Conservation (phyloP, 495 filamentous ascomycete species). For the Aspergillus cavernicola region DNA sequence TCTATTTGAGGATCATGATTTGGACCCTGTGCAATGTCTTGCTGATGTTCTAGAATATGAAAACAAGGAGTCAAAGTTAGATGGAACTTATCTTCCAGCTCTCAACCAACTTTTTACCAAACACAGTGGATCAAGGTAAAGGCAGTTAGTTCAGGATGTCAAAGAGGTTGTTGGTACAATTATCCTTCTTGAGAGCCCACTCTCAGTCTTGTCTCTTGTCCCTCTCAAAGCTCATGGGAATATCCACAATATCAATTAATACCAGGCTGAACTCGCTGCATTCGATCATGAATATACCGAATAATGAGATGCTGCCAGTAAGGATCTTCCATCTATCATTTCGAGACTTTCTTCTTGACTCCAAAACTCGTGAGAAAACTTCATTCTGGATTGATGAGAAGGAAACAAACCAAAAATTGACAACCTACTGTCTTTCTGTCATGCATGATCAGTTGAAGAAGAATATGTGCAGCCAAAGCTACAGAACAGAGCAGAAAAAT, state of each 20-base stretch:
- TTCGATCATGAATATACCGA: conserved; percentile 23
- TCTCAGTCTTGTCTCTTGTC: conserved; percentile 7
- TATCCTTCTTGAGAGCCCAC: conserved; percentile 20
- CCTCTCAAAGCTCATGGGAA: conserved; percentile 13
- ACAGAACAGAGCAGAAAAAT: neutral
- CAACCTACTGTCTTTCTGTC: conserved; percentile 3
- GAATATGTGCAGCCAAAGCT: conserved; percentile 31
- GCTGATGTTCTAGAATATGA: conserved; percentile 10
- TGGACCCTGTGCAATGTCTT: conserved; percentile 14
- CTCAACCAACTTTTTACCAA: conserved; percentile 15
- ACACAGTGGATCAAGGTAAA: neutral
- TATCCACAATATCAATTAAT: neutral
- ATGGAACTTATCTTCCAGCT: conserved; percentile 21
- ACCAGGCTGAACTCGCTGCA: conserved; percentile 3
- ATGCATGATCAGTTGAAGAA: conserved; percentile 24
- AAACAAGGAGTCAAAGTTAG: conserved; percentile 11
- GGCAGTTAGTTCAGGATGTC: conserved; percentile 9
- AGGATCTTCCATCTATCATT: conserved; percentile 22
- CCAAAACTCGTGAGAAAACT: neutral
- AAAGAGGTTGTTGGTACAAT: conserved; percentile 20
- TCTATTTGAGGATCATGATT: conserved; percentile 12
- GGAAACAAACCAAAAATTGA: neutral
- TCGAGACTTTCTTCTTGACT: conserved; percentile 20
- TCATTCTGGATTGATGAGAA: conserved; percentile 30
- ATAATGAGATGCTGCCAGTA: conserved; percentile 14